Conservation (phyloP, 306 rosid genomes). For the Carpinus viminea region DNA sequence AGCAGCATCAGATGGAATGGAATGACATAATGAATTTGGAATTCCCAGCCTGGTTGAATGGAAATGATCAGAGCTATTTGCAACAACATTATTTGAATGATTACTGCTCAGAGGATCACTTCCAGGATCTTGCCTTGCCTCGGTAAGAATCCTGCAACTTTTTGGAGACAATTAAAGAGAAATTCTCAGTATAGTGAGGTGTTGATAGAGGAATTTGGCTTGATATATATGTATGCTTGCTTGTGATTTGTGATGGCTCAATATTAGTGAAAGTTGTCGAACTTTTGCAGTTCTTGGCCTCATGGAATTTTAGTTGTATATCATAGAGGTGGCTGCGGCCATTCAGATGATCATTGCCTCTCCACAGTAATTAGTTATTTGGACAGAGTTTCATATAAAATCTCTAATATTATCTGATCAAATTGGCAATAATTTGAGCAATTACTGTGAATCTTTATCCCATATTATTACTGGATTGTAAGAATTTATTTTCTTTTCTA, state of each 20-base stretch:
- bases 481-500: too few relatives aligned
- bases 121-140: constrained; percentile 65
- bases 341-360: not conserved
- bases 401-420: too few relatives aligned
- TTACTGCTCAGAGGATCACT: constrained; percentile 45
- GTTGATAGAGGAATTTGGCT: too few relatives aligned
- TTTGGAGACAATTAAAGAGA: too few relatives aligned
- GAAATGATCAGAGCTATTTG: constrained; percentile 50
- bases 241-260: constrained; percentile 8
- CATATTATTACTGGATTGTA: too few relatives aligned
- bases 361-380: too few relatives aligned
- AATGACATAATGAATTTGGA: constrained; percentile 76
- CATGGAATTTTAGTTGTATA: not conserved
- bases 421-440: too few relatives aligned
- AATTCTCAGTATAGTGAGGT: not conserved
- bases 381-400: too few relatives aligned
- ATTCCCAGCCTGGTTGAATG: constrained; percentile 78
- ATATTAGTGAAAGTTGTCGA: not conserved
- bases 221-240: not conserved
- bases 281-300: not conserved
- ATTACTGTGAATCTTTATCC: too few relatives aligned
- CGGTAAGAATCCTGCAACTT: constrained; percentile 46
- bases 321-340: constrained; percentile 9
- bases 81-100: constrained; percentile 50
- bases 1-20: constrained; percentile 84